Percentiles rank a stretch among this genome's conserved stretches.
phyloP scores from a whole-genome alignment of 768 basidiomycete species.

The Mycena floridula region DNA sequence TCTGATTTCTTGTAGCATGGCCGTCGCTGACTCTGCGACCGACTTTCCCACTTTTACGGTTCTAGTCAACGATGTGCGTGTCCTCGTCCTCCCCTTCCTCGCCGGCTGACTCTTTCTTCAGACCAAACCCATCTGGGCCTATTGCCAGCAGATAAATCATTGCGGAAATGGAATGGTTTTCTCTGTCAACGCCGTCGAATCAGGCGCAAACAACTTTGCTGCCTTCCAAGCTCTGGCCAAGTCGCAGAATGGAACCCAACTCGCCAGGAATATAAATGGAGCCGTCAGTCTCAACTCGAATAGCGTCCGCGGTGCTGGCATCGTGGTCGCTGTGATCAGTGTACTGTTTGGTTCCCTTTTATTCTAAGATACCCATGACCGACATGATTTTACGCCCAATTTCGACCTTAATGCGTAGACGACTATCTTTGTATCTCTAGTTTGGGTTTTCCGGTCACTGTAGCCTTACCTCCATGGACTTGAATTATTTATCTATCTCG shows the following conservation, averaged over 20 bases:
- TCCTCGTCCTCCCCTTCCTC: background rate
- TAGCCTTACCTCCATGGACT: no score
- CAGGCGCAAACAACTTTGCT: slow-evolving; percentile 43
- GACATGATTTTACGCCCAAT: no score
- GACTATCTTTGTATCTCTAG: no score
- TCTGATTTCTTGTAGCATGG: slow-evolving; percentile 27
- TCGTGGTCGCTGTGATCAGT: slow-evolving; percentile 15
- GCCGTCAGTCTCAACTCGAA: slow-evolving; percentile 9
- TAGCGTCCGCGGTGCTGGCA: slow-evolving; percentile 18
- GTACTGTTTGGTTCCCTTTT: slow-evolving; percentile 15
- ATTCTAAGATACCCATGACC: no score
- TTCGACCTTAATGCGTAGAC: no score
- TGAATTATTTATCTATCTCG: background rate
- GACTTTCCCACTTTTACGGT: slow-evolving; percentile 48
- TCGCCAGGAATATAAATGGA: slow-evolving; percentile 8
- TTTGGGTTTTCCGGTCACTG: no score
- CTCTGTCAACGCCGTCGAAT: slow-evolving; percentile 45
- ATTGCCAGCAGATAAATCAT: slow-evolving; percentile 44
- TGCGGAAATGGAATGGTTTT: slow-evolving; percentile 60
- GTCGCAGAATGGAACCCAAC: slow-evolving; percentile 32
- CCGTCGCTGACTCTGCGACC: slow-evolving; percentile 36
- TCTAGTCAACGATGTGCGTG: slow-evolving; percentile 44
- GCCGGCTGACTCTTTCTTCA: slow-evolving; percentile 13
- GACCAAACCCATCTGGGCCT: slow-evolving; percentile 52
- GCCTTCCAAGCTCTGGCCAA: slow-evolving; percentile 46